These are phyloP conservation scores for Penicillium sp. DNA, from an alignment of 2,329 filamentous ascomycete species.

Conservation along the genomic window DNA sequence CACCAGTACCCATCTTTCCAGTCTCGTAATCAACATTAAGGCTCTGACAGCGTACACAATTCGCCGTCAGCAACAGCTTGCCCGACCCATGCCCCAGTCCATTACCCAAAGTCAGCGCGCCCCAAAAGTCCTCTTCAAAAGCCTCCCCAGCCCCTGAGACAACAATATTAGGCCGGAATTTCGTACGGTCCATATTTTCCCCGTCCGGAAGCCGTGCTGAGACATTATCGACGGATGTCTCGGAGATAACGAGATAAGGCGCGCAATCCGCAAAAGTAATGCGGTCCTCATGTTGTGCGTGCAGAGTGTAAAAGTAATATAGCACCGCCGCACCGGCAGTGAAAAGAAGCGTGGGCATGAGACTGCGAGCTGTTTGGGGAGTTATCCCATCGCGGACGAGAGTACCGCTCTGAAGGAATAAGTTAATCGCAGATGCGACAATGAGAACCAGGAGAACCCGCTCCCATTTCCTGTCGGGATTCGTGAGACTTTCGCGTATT, in stretches of 20 bases:
- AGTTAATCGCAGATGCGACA: background rate
- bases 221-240: constrained; percentile 67
- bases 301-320: background rate
- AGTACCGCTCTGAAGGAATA: background rate
- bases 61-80: constrained; percentile 61
- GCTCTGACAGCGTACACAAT: constrained; percentile 67
- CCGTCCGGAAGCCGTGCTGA: constrained; percentile 53
- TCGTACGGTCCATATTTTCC: constrained; percentile 60
- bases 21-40: constrained; percentile 70
- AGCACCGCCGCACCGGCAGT: constrained; percentile 4
- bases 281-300: constrained; percentile 14
- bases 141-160: constrained; percentile 56
- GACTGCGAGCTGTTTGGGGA: background rate
- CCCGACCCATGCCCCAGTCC: constrained; percentile 10
- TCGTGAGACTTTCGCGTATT: background rate
- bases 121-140: constrained; percentile 74
- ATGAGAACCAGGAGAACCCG: background rate
- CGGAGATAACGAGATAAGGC: constrained; percentile 69
- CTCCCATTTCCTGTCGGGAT: background rate
- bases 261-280: constrained; percentile 36
- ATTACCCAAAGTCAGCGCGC: constrained; percentile 51
- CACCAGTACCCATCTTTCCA: constrained; percentile 57
- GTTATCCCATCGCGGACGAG: background rate
- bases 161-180: constrained; percentile 72
- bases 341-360: background rate